These are phyloP conservation scores for Yarrowia divulgata DNA, from an alignment of 805 yeast species.

Conservation along the genomic window DNA sequence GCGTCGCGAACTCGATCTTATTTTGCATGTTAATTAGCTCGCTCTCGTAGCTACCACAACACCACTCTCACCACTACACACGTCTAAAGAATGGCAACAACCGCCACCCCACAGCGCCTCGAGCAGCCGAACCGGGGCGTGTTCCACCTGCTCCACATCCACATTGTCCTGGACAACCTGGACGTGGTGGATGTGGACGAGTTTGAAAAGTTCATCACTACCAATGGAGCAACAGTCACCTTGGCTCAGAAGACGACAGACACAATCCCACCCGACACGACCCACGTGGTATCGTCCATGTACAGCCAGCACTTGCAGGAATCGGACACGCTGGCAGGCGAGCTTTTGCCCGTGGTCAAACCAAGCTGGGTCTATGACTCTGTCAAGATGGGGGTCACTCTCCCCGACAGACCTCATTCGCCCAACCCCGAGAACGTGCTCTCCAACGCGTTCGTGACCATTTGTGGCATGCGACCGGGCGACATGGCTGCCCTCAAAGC, in stretches of 20 bases:
- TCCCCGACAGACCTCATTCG: constrained; percentile 65
- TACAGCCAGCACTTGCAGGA: constrained; percentile 21
- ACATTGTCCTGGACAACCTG: constrained; percentile 17
- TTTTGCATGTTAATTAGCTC: constrained; percentile 12
- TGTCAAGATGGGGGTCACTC: constrained; percentile 52
- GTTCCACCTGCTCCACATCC: constrained; percentile 32
- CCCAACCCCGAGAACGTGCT: constrained; percentile 76
- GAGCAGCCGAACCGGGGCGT: constrained; percentile 10
- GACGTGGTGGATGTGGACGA: constrained; percentile 17
- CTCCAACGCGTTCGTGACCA: constrained; percentile 66
- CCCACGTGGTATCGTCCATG: constrained; percentile 22
- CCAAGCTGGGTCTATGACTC: constrained; percentile 67
- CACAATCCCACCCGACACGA: constrained; percentile 16
- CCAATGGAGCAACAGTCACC: constrained; percentile 19
- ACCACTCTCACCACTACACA: constrained; percentile 1
- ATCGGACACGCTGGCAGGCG: constrained; percentile 35
- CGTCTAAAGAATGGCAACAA: not conserved
- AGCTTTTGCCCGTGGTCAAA: constrained; percentile 71
- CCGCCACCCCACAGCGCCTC: constrained; percentile 19
- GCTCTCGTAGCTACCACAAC: not conserved
- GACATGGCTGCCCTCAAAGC: constrained; percentile 73
- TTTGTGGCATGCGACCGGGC: constrained; percentile 62
- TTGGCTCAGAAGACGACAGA: constrained; percentile 15
- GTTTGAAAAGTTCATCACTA: constrained; percentile 8
- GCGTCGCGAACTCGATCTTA: constrained; percentile 26